A percentile compares a stretch with the other conserved stretches of the same genome.
These are phyloP conservation scores for Amanita rimosa DNA, from an alignment of 768 basidiomycete species.

Conservation along the genomic window DNA sequence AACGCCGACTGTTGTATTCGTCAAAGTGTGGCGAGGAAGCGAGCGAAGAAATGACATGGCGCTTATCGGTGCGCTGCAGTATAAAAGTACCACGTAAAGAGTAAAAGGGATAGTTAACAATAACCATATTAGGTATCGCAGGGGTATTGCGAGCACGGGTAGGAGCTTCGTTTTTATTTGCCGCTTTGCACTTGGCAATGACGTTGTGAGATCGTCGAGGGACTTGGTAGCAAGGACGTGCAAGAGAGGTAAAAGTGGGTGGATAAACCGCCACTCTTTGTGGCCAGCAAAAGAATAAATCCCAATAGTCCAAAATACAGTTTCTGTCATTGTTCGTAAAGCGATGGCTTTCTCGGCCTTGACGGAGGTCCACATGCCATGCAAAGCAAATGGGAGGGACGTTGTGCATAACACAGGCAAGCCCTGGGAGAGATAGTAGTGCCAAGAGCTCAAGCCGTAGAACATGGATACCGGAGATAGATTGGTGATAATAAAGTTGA, in stretches of 20 bases:
- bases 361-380: conserved; percentile 37
- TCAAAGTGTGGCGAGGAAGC: conserved; percentile 36
- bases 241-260: conserved; percentile 78
- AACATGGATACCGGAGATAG: conserved; percentile 81
- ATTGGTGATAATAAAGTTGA: conserved; percentile 80
- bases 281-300: conserved; percentile 79
- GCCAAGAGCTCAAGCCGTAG: conserved; percentile 79
- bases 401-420: conserved; percentile 75
- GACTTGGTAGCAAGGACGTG: conserved; percentile 72
- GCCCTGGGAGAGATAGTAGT: conserved; percentile 83
- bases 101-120: conserved; percentile 47
- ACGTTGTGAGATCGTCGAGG: conserved; percentile 33
- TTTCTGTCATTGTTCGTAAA: conserved; percentile 32
- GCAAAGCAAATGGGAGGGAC: conserved; percentile 58
- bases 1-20: conserved; percentile 48
- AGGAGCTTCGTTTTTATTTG: neutral
- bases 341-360: conserved; percentile 16
- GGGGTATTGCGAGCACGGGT: conserved; percentile 17
- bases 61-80: conserved; percentile 69
- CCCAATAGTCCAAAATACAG: conserved; percentile 48
- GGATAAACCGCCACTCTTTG: conserved; percentile 97
- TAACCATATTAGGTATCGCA: conserved; percentile 28
- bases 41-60: conserved; percentile 60
- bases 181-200: conserved; percentile 4
- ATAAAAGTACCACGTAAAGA: conserved; percentile 63